Conservation (phyloP, 805 yeast species). For the Candida incommunis region DNA sequence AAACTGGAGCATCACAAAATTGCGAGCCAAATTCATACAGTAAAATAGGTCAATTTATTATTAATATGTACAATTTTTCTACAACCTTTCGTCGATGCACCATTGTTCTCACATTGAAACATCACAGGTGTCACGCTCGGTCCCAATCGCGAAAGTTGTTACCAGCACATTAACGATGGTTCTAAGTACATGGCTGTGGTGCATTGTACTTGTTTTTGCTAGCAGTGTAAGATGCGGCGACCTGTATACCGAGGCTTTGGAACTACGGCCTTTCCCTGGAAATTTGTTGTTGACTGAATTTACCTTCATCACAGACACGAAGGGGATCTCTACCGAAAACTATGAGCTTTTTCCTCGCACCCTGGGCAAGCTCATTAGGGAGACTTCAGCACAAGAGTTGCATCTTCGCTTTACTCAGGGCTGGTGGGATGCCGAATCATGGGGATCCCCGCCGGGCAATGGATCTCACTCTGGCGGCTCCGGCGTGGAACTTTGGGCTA, state of each 20-base stretch:
- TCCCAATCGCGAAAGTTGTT: too few species aligned
- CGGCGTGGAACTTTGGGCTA: slow-evolving; percentile 90
- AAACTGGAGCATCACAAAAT: too few species aligned
- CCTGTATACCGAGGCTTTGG: slow-evolving; percentile 43
- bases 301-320: slow-evolving; percentile 30
- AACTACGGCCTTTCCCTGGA: slow-evolving; percentile 57
- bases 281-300: slow-evolving; percentile 61
- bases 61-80: too few species aligned
- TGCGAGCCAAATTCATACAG: too few species aligned
- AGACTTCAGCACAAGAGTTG: slow-evolving; percentile 55
- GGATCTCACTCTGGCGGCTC: slow-evolving; percentile 79
- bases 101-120: too few species aligned
- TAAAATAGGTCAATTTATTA: too few species aligned
- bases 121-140: too few species aligned
- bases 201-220: background rate
- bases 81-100: too few species aligned
- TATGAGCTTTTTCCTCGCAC: slow-evolving; percentile 54
- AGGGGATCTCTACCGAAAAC: slow-evolving; percentile 6
- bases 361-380: slow-evolving; percentile 59
- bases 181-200: too few species aligned
- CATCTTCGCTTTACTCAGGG: slow-evolving; percentile 87
- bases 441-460: slow-evolving; percentile 69
- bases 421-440: slow-evolving; percentile 79
- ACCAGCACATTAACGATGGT: too few species aligned
- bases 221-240: background rate